phyloP scores from a whole-genome alignment of 805 yeast genomes.

The Candida ascalaphidarum region DNA sequence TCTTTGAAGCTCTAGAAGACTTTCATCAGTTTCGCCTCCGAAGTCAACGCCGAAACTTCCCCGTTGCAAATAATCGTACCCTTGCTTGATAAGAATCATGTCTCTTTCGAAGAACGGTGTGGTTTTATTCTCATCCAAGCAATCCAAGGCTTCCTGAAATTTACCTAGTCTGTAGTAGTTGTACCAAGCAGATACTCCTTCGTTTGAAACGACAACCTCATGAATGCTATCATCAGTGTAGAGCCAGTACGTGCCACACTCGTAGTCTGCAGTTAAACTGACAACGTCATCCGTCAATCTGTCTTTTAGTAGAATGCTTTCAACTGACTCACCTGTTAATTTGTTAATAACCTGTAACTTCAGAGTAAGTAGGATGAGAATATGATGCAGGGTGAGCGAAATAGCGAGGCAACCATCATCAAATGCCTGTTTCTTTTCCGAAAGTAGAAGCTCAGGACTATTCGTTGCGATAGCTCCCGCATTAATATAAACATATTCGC shows the following conservation, averaged over 20 bases:
- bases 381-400: conserved; percentile 22
- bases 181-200: conserved; percentile 69
- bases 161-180: conserved; percentile 11
- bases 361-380: conserved; percentile 12
- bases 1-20: conserved; percentile 1
- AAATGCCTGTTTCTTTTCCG: conserved; percentile 1
- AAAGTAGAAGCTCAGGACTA: conserved; percentile 1
- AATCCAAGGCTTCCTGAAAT: conserved; percentile 57
- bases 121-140: conserved; percentile 1
- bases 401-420: conserved; percentile 5
- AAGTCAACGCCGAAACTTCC: conserved; percentile 7
- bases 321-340: conserved; percentile 10
- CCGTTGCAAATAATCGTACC: conserved; percentile 31
- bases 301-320: conserved; percentile 3
- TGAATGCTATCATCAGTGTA: conserved; percentile 51
- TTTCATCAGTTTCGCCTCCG: conserved; percentile 1
- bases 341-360: conserved; percentile 20
- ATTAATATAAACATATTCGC: conserved; percentile 12
- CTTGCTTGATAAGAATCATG: conserved; percentile 45
- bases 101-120: conserved; percentile 17
- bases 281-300: conserved; percentile 4
- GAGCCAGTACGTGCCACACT: conserved; percentile 65
- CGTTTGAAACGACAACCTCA: conserved; percentile 66
- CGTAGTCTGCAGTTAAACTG: conserved; percentile 34
- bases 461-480: conserved; percentile 5